Evolutionary conservation across 352 stramenopile genomes (phyloP), one percentile per base, ranked within the genome.

Genomic region (Pythium phragmitis): DNA sequence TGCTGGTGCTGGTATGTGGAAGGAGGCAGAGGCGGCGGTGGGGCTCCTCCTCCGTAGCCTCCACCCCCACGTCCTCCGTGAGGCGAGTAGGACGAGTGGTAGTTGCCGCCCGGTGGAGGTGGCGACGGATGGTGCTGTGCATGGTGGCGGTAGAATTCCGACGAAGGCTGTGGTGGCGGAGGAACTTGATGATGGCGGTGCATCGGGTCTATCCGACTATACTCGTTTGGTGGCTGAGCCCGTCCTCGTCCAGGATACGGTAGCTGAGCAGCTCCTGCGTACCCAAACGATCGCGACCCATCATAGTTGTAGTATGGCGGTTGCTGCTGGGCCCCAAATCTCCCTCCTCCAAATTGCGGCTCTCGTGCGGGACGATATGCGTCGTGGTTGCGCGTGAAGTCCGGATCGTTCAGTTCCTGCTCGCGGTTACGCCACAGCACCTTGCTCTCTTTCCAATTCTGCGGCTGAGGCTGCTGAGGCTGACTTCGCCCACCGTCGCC

Each of bases 341-440:
- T 42, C 4, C 37, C 56, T 59, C 53, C 54, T 57, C 47, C 37
- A 23, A 58, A 56, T 17, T 65, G 39, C 34, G 54, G 56, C 28
- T 72, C 65, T 23, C 70, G 60, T 4, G 65, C 70, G 59, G 77
- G 77, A 11, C 80, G 80, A 45, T 88, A 90, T 19, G 75, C 76
- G 36, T 92, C 73, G 54, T 87, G 84, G 62, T 94, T 86, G 36
- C 87, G 84, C 37, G 87, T 90, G 42, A 97, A 97, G 67, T 97
- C 91, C 3, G 91, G 91, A 71, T 98, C 95, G 58, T 96, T 97
- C 66, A 96, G 65, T 74, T 98, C 95, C 69, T 98, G 87, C 63
- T 97, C 84, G 33, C 92, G 88, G 77, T 98, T 98, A 23, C 95
- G 87, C 79, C 91, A 98, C 47, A 97, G 80, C 36, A 96, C 95